Base-by-base conservation (phyloP, 106 monocot species). In the Dioscorea alata region DNA sequence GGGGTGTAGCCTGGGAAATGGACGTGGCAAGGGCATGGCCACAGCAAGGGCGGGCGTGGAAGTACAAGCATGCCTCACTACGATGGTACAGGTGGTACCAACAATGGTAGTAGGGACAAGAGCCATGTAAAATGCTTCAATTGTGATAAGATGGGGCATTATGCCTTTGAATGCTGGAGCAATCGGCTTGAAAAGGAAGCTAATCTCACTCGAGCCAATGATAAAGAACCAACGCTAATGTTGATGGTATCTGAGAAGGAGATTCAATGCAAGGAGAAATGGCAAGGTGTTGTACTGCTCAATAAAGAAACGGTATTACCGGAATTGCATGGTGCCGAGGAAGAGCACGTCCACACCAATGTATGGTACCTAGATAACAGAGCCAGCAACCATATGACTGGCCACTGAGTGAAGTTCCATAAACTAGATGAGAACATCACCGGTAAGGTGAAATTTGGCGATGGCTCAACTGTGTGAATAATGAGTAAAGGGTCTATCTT, bases 101-200 rank as follows among this genome's bases (percentile, higher is more conserved):
- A 23, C 12, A 59, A 60, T 57, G 71, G 61, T 33, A 71, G 61
- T 21, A 71, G 71, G 14, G 23, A 61, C 71, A 71, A 61, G 19
- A 58, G 75, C 23, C 49, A 48, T 60, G 61, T 71, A 4, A 14
- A 23, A 2, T 71, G 71, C 22, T 71, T 61, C 61, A 61, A 71
- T 18, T 71, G 48, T 34, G n/a, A 61, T 14, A 61, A 71, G 12
- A 50, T 57, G 68, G 68, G 68, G 13, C 68, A 68, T 50, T 68
- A 71, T 28, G 31, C 70, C 3, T 31, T 60, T 17, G 60, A 71
- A 21, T 71, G 71, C 25, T n/a, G 48, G n/a, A 23, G 21, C 35
- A 8, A 14, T 23, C 13, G 23, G 13, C 14, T 24, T 15, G 33
- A 59, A 12, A 1, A 60, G 5, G 73, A 64, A 50, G 73, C 10